phyloP scores from a whole-genome alignment of 2,329 filamentous ascomycete genomes.

The Metarhizium guizhouense region DNA sequence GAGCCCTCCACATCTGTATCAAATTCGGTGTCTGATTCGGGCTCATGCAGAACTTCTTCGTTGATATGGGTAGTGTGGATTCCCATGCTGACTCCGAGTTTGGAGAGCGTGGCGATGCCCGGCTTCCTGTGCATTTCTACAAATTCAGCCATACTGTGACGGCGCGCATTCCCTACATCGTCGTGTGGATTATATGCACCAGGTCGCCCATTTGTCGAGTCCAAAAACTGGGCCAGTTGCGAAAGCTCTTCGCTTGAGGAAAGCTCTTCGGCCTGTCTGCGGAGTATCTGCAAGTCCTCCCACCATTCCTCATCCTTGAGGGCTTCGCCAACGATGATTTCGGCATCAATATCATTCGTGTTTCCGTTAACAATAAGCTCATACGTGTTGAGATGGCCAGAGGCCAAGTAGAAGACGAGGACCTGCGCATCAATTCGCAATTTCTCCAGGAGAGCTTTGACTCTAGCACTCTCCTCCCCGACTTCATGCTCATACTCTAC shows the following conservation, averaged over 20 bases:
- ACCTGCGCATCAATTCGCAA: constrained; percentile 73
- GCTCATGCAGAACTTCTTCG: constrained; percentile 45
- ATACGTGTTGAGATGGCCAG: constrained; percentile 62
- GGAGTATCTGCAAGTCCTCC: constrained; percentile 57
- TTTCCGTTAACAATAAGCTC: constrained; percentile 70
- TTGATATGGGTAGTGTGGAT: constrained; percentile 69
- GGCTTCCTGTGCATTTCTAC: constrained; percentile 53
- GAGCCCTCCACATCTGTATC: constrained; percentile 23
- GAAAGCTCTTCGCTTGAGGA: constrained; percentile 33
- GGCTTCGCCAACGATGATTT: constrained; percentile 54
- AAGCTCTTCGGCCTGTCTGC: constrained; percentile 30
- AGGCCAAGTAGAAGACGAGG: constrained; percentile 73
- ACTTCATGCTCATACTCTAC: constrained; percentile 84
- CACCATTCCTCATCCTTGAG: constrained; percentile 74
- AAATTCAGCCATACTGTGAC: constrained; percentile 48
- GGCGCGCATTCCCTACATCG: constrained; percentile 17
- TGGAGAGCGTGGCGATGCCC: constrained; percentile 39
- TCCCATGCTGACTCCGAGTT: constrained; percentile 58
- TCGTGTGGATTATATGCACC: constrained; percentile 36
- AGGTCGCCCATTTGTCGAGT: constrained; percentile 31
- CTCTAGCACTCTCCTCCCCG: constrained; percentile 64
- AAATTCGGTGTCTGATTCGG: constrained; percentile 20
- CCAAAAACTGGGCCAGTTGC: constrained; percentile 34
- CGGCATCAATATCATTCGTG: constrained; percentile 41
- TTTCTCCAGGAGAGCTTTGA: constrained; percentile 68